A percentile compares a stretch with the other conserved stretches of the same genome.
Evolutionary conservation across 2,329 filamentous ascomycete species (phyloP).

Genomic region (Clonostachys byssicola): DNA sequence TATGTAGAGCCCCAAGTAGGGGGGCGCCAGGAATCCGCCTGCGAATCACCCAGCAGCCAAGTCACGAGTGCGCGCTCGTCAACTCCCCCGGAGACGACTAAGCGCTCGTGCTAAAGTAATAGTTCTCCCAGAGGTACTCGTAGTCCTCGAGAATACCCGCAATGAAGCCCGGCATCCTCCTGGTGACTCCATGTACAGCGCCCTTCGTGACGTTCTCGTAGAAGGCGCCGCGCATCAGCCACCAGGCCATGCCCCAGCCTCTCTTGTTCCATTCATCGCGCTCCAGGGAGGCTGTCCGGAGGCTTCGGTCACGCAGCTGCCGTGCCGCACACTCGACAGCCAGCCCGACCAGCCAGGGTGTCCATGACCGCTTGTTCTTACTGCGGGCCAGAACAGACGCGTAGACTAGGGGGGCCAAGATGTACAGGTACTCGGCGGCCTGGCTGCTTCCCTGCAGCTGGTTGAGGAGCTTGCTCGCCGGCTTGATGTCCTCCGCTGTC

Average conservation of each 20-base stretch:
- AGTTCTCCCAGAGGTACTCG: slow-evolving; percentile 96
- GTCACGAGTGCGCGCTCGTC: background rate
- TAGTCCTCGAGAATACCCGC: slow-evolving; percentile 91
- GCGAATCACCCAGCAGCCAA: no score
- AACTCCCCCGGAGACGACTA: slow-evolving; percentile 10
- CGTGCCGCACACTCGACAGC: slow-evolving; percentile 82
- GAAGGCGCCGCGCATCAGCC: slow-evolving; percentile 93
- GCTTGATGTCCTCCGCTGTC: slow-evolving; percentile 94
- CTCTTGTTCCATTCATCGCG: slow-evolving; percentile 84
- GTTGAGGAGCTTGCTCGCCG: slow-evolving; percentile 81
- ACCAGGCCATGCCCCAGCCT: slow-evolving; percentile 91
- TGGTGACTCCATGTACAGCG: slow-evolving; percentile 67
- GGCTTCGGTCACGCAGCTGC: slow-evolving; percentile 71
- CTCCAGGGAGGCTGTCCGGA: slow-evolving; percentile 83
- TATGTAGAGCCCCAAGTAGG: no score
- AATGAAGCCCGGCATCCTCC: slow-evolving; percentile 75
- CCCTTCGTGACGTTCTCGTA: slow-evolving; percentile 88
- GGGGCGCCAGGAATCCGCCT: no score
- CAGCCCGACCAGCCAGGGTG: slow-evolving; percentile 85
- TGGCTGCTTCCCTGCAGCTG: slow-evolving; percentile 69
- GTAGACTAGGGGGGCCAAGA: slow-evolving; percentile 83
- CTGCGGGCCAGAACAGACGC: slow-evolving; percentile 74
- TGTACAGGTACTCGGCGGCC: slow-evolving; percentile 85
- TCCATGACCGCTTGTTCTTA: slow-evolving; percentile 75
- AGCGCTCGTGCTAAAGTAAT: slow-evolving; percentile 73